Evolutionary conservation across 2,329 filamentous ascomycete genomes (phyloP).

Genomic region (Pseudopyricularia cyperi): DNA sequence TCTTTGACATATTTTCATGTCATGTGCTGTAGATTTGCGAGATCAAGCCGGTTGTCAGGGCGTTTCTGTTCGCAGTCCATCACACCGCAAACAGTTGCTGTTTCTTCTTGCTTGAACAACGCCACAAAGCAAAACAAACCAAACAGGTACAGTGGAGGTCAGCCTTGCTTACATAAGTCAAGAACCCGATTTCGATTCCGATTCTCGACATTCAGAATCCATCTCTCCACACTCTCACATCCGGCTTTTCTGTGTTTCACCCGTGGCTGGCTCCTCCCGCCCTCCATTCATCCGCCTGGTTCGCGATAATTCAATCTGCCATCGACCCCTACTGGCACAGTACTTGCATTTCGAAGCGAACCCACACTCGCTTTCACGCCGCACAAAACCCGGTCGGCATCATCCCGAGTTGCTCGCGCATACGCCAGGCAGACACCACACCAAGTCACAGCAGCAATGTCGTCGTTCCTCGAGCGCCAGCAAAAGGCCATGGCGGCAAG

Average conservation of each 20-base stretch:
- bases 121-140: no score
- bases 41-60: no score
- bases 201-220: background rate
- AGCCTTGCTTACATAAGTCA: background rate
- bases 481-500: slow-evolving; percentile 48
- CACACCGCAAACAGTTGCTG: no score
- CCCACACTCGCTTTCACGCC: no score
- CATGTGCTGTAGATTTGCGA: no score
- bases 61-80: no score
- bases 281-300: background rate
- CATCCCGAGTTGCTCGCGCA: no score
- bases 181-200: no score
- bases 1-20: background rate
- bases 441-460: background rate
- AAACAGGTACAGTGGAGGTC: background rate
- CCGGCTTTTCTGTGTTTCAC: background rate
- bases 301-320: background rate
- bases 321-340: background rate
- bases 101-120: no score
- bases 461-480: slow-evolving; percentile 52
- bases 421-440: background rate
- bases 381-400: background rate
- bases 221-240: background rate
- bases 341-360: background rate
- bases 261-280: background rate